Conservation (phyloP, 306 rosid genomes). For the Cucurbita maxima region DNA sequence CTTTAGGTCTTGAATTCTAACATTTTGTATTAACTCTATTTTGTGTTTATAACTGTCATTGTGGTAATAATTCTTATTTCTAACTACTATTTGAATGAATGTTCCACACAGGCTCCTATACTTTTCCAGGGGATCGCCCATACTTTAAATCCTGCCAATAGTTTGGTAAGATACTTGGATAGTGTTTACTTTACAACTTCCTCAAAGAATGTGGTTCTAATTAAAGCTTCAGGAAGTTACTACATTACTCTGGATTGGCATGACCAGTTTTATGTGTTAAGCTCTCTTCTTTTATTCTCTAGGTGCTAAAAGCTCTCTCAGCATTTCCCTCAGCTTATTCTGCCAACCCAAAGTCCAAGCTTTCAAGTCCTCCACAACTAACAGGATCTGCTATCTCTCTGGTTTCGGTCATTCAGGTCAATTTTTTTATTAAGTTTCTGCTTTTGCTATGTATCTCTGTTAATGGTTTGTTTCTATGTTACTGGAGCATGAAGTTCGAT, state of each 20-base stretch:
- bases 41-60: not conserved
- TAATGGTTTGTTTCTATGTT: not conserved
- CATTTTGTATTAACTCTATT: not conserved
- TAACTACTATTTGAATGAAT: slow-evolving; percentile 12
- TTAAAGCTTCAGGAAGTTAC: slow-evolving; percentile 1
- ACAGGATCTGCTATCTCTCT: slow-evolving; percentile 77
- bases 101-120: slow-evolving; percentile 73
- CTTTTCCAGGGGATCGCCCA: slow-evolving; percentile 94
- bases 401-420: slow-evolving; percentile 78
- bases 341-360: slow-evolving; percentile 71
- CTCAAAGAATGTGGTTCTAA: not conserved
- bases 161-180: slow-evolving; percentile 50
- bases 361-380: slow-evolving; percentile 74
- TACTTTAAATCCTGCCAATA: slow-evolving; percentile 65
- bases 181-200: not conserved
- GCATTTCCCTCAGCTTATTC: slow-evolving; percentile 87
- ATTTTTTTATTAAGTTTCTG: not conserved
- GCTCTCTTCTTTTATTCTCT: slow-evolving; percentile 1
- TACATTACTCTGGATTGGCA: slow-evolving; percentile 9
- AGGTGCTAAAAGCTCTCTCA: slow-evolving; percentile 88
- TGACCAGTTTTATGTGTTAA: not conserved
- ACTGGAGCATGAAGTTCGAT: not conserved
- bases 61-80: slow-evolving; percentile 3
- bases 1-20: not conserved
- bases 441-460: not conserved